phyloP scores from a whole-genome alignment of 495 filamentous ascomycete genomes.

The Pyronema omphalodes region DNA sequence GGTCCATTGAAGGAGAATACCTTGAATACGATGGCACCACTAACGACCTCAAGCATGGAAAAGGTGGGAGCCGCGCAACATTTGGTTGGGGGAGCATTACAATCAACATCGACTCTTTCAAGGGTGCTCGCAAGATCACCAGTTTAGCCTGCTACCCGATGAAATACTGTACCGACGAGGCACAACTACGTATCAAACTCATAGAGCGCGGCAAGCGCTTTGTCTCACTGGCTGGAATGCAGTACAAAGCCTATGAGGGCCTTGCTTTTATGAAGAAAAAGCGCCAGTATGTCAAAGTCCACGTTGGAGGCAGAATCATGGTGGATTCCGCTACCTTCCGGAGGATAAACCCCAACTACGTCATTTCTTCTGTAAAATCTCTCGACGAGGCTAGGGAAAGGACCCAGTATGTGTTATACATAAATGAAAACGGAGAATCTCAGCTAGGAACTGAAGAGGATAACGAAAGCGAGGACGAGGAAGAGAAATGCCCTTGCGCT shows the following conservation, averaged over 20 bases:
- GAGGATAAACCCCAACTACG: constrained; percentile 77
- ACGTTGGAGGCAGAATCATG: constrained; percentile 83
- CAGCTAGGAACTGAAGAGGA: not conserved
- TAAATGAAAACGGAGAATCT: constrained; percentile 8
- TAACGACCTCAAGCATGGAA: not conserved
- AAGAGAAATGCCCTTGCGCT: constrained; percentile 10
- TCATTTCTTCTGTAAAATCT: constrained; percentile 35
- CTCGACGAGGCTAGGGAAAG: not conserved
- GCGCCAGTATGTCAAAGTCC: constrained; percentile 58
- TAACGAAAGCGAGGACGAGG: constrained; percentile 13
- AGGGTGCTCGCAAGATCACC: constrained; percentile 68
- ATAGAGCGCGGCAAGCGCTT: constrained; percentile 79
- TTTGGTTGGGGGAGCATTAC: constrained; percentile 16
- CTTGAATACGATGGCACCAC: constrained; percentile 14
- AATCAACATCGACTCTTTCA: constrained; percentile 57
- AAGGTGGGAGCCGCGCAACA: not conserved
- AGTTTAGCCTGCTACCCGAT: constrained; percentile 57
- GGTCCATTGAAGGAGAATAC: constrained; percentile 63
- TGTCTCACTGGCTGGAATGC: constrained; percentile 59
- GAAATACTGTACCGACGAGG: constrained; percentile 62
- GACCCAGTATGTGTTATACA: not conserved
- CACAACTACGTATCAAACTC: constrained; percentile 42
- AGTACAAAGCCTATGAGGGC: constrained; percentile 72
- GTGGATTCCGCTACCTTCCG: constrained; percentile 75
- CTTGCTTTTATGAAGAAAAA: constrained; percentile 76